phyloP scores from a whole-genome alignment of 305 asterid species.

The Rubia balearica region DNA sequence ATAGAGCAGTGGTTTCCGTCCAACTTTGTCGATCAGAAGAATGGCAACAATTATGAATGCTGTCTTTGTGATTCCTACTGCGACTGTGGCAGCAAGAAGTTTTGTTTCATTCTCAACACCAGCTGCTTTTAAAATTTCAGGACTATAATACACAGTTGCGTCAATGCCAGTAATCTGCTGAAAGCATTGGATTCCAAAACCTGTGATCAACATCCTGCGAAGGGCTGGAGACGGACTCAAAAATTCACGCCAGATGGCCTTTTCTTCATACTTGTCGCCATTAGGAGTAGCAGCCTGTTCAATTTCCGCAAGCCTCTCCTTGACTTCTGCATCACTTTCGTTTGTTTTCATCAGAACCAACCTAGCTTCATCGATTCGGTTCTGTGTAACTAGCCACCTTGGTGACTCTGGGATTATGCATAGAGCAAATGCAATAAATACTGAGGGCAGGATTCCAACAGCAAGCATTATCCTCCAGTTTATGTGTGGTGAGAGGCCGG shows the following conservation, averaged over 20 bases:
- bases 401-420: slow-evolving; percentile 85
- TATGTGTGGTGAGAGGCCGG: slow-evolving; percentile 60
- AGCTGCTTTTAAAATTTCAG: slow-evolving; percentile 66
- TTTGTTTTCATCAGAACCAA: slow-evolving; percentile 61
- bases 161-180: slow-evolving; percentile 90
- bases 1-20: slow-evolving; percentile 80
- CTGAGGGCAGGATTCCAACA: slow-evolving; percentile 73
- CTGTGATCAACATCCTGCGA: slow-evolving; percentile 61
- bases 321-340: slow-evolving; percentile 62
- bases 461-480: slow-evolving; percentile 95
- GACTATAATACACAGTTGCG: slow-evolving; percentile 91
- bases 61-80: slow-evolving; percentile 80
- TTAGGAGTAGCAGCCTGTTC: slow-evolving; percentile 42
- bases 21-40: slow-evolving; percentile 61
- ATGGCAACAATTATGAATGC: slow-evolving; percentile 56
- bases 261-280: slow-evolving; percentile 30
- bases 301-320: slow-evolving; percentile 73
- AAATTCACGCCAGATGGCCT: slow-evolving; percentile 72
- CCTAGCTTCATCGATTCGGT: slow-evolving; percentile 66
- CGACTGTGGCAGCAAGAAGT: slow-evolving; percentile 87
- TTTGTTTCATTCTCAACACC: slow-evolving; percentile 57
- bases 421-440: slow-evolving; percentile 66
- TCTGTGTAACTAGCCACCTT: slow-evolving; percentile 73
- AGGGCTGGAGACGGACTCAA: slow-evolving; percentile 68
- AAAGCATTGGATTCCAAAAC: slow-evolving; percentile 81